Percentiles rank a stretch among this genome's conserved stretches.
Evolutionary conservation across 495 filamentous ascomycete genomes (phyloP).

Genomic region (Platismatia glauca): DNA sequence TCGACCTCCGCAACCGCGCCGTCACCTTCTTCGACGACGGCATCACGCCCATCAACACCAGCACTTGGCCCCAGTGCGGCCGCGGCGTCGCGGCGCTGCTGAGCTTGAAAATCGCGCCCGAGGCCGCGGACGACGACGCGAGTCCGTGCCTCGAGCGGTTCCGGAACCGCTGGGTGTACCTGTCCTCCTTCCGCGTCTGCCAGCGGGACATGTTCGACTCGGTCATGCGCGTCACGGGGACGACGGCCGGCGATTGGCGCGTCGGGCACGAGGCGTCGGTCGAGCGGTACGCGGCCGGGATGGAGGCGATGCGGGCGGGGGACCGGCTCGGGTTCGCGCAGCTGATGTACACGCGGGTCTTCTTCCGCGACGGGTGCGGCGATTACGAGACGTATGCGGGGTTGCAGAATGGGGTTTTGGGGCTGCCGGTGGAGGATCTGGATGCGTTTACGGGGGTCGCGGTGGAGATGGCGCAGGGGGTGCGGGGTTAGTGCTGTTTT

Average conservation of each 20-base stretch:
- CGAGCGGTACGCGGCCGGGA: slow-evolving; percentile 37
- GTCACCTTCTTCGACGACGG: slow-evolving; percentile 45
- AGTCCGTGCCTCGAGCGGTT: slow-evolving; percentile 28
- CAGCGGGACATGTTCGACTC: slow-evolving; percentile 47
- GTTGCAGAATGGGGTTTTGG: slow-evolving; percentile 42
- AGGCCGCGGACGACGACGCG: slow-evolving; percentile 33
- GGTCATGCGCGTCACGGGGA: slow-evolving; percentile 44
- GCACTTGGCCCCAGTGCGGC: slow-evolving; percentile 40
- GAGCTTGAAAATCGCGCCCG: slow-evolving; percentile 35
- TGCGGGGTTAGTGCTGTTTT: not conserved
- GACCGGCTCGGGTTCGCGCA: slow-evolving; percentile 40
- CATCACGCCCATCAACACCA: slow-evolving; percentile 29
- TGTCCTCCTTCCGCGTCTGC: slow-evolving; percentile 39
- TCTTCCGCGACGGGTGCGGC: slow-evolving; percentile 40
- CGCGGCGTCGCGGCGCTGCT: slow-evolving; percentile 38
- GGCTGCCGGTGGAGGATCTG: slow-evolving; percentile 49
- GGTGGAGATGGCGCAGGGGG: slow-evolving; percentile 21
- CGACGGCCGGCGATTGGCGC: slow-evolving; percentile 47
- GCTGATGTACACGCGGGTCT: slow-evolving; percentile 45
- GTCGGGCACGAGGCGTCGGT: slow-evolving; percentile 35
- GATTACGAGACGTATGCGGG: slow-evolving; percentile 33
- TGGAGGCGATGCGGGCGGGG: slow-evolving; percentile 35
- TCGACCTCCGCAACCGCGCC: slow-evolving; percentile 34
- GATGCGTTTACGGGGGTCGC: slow-evolving; percentile 44
- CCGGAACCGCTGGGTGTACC: slow-evolving; percentile 35